A percentile compares a stretch with the other conserved stretches of the same genome.
These are phyloP conservation scores for Caloboletus inedulis DNA, from an alignment of 1,284 basidiomycete genomes.

Conservation along the genomic window DNA sequence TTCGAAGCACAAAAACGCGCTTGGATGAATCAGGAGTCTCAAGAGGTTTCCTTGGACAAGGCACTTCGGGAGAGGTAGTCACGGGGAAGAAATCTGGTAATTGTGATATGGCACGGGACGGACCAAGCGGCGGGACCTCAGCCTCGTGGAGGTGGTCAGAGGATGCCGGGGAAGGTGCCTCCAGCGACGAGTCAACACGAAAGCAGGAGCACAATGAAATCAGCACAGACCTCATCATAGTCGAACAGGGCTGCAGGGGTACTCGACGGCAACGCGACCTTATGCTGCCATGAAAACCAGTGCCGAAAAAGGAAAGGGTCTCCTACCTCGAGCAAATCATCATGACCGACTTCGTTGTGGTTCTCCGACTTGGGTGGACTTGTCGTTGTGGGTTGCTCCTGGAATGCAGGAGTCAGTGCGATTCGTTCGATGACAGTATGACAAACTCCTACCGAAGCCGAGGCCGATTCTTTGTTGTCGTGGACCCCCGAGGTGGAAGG, in stretches of 20 bases:
- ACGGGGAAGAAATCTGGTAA: neutral
- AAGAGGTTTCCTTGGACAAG: neutral
- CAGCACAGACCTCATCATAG: neutral
- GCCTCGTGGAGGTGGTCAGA: neutral
- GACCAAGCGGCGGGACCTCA: neutral
- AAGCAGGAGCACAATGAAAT: neutral
- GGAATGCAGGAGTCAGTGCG: neutral
- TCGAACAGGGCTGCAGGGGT: neutral
- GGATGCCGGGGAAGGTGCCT: neutral
- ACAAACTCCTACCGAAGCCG: neutral
- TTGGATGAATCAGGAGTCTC: neutral
- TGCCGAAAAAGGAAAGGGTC: neutral
- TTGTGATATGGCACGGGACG: neutral
- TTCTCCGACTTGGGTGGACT: neutral
- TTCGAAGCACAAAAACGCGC: neutral
- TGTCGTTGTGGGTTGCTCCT: neutral
- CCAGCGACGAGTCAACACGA: neutral
- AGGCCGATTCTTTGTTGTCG: neutral
- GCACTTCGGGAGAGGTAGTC: neutral
- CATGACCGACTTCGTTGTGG: neutral
- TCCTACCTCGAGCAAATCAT: neutral
- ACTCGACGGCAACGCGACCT: neutral
- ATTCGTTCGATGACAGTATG: too few species aligned
- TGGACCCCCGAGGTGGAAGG: neutral
- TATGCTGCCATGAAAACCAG: neutral